Evolutionary conservation across 2,329 filamentous ascomycete genomes (phyloP).

Genomic region (Fusarium kyushuense): DNA sequence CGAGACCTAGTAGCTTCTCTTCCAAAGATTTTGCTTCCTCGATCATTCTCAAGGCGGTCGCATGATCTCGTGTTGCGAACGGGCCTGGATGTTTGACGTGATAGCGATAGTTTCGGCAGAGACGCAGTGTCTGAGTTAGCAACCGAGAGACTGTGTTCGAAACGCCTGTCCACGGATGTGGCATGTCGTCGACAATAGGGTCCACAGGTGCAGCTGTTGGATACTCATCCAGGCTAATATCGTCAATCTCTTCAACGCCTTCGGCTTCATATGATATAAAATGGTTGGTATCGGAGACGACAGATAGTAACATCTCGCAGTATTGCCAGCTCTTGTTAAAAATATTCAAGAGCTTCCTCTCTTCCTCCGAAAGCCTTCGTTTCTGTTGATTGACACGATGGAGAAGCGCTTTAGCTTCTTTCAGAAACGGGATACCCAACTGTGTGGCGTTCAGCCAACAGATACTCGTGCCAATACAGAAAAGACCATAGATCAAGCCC

Average conservation of each 20-base stretch:
- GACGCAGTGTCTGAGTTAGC: slow-evolving; percentile 52
- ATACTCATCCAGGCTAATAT: slow-evolving; percentile 28
- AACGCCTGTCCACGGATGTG: slow-evolving; percentile 56
- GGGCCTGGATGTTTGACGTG: slow-evolving; percentile 39
- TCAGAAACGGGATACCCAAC: slow-evolving; percentile 50
- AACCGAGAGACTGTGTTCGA: slow-evolving; percentile 51
- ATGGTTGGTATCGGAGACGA: slow-evolving; percentile 52
- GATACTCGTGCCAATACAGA: slow-evolving; percentile 56
- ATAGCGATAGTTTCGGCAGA: slow-evolving; percentile 53
- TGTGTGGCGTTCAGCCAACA: slow-evolving; percentile 55
- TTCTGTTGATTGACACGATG: slow-evolving; percentile 44
- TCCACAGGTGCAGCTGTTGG: slow-evolving; percentile 26
- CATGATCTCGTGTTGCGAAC: slow-evolving; percentile 29
- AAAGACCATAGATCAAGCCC: slow-evolving; percentile 54
- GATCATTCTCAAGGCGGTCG: slow-evolving; percentile 44
- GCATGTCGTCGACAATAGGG: slow-evolving; percentile 35
- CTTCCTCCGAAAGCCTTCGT: slow-evolving; percentile 13
- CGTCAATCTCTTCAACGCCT: slow-evolving; percentile 20
- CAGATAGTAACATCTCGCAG: slow-evolving; percentile 56
- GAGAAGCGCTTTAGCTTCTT: slow-evolving; percentile 47
- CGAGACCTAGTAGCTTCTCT: slow-evolving; percentile 49
- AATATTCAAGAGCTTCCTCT: slow-evolving; percentile 51
- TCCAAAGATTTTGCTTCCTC: slow-evolving; percentile 51
- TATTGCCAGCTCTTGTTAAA: slow-evolving; percentile 57
- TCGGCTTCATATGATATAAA: slow-evolving; percentile 24